These are phyloP conservation scores for Mayamaea pseudoterrestris DNA, from an alignment of 108 stramenopile genomes.

Conservation along the genomic window DNA sequence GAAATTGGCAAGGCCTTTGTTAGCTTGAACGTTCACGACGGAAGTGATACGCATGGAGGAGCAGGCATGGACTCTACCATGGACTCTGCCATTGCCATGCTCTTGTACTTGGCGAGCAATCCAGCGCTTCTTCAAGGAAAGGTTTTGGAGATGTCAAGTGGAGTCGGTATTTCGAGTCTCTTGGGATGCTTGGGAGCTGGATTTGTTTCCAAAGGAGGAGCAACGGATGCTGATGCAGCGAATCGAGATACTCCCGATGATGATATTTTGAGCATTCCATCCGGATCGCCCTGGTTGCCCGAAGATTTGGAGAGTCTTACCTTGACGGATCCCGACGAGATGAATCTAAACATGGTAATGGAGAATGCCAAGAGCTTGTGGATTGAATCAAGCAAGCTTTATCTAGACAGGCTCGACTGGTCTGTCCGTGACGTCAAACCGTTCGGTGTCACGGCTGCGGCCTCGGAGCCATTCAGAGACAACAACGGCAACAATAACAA, in stretches of 20 bases:
- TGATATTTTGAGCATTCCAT: constrained; percentile 12
- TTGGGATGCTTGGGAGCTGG: constrained; percentile 23
- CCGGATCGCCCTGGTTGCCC: constrained; percentile 7
- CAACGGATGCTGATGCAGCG: background rate
- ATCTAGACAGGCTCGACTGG: constrained; percentile 21
- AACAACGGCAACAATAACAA: constrained; percentile 7
- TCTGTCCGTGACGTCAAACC: background rate
- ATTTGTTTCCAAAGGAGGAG: constrained; percentile 4
- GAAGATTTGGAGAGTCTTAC: constrained; percentile 14
- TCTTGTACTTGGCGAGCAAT: constrained; percentile 24
- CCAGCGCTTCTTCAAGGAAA: constrained; percentile 24
- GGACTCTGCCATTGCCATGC: constrained; percentile 16
- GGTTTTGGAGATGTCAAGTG: constrained; percentile 21
- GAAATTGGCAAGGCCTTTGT: constrained; percentile 21
- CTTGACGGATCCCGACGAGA: constrained; percentile 15
- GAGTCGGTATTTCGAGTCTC: constrained; percentile 10
- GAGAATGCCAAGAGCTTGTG: constrained; percentile 8
- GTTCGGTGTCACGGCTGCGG: no score
- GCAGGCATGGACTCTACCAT: constrained; percentile 9
- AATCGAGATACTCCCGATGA: constrained; percentile 1
- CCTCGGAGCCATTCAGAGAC: background rate
- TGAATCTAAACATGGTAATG: constrained; percentile 3
- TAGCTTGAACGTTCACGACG: constrained; percentile 9
- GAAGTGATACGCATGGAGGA: constrained; percentile 6
- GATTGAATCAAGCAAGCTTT: constrained; percentile 5